These are phyloP conservation scores for Cystofilobasidium bisporidii DNA, from an alignment of 768 basidiomycete genomes.

Conservation along the genomic window DNA sequence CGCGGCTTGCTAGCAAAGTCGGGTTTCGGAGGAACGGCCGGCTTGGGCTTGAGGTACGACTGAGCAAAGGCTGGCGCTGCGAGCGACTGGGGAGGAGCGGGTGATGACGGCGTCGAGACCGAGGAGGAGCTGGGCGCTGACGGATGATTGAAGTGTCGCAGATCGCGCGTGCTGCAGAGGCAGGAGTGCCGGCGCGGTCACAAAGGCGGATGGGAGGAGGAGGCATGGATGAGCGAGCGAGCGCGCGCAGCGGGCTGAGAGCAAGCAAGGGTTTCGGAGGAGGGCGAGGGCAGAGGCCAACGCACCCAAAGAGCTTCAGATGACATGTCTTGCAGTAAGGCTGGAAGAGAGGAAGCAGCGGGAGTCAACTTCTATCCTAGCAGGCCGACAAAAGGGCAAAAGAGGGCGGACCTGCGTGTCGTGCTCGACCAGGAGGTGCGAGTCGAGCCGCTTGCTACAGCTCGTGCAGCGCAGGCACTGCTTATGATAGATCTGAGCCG, in stretches of 20 bases:
- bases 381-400: neutral
- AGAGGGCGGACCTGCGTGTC: slow-evolving; percentile 59
- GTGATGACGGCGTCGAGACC: neutral
- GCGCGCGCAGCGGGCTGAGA: too few relatives aligned
- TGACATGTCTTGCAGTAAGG: slow-evolving; percentile 69
- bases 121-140: neutral
- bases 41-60: neutral
- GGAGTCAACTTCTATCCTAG: neutral
- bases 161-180: slow-evolving; percentile 7
- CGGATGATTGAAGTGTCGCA: slow-evolving; percentile 1
- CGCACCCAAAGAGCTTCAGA: slow-evolving; percentile 57
- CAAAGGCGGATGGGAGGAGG: neutral
- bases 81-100: neutral
- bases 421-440: slow-evolving; percentile 67
- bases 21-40: neutral
- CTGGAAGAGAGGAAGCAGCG: slow-evolving; percentile 39
- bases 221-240: too few relatives aligned
- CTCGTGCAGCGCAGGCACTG: slow-evolving; percentile 67
- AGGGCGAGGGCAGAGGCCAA: neutral
- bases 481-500: slow-evolving; percentile 45
- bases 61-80: neutral
- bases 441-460: slow-evolving; percentile 71
- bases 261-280: neutral
- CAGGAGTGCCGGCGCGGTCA: neutral
- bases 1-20: neutral